Percentiles rank a stretch among this genome's conserved stretches.
Conservation (phyloP, 192 early-diverging fungal genomes). For the Backusella tarrabulga region DNA sequence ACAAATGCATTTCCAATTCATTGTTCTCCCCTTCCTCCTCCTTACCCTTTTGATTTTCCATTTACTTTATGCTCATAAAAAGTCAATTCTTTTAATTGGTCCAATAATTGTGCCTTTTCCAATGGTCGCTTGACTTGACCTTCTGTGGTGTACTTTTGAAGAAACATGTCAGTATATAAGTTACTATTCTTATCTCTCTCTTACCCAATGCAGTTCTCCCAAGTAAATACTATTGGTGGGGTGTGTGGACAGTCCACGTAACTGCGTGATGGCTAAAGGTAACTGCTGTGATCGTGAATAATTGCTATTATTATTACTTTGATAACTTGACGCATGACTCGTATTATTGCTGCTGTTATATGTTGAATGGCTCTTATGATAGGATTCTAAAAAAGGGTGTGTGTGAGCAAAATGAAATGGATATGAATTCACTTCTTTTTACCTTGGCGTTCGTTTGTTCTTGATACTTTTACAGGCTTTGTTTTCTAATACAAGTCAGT, state of each 20-base stretch:
- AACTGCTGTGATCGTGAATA: constrained; percentile 13
- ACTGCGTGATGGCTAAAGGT: constrained; percentile 16
- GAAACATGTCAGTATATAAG: neutral
- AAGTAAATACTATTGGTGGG: constrained; percentile 44
- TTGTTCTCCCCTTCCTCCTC: no score
- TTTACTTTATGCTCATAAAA: constrained; percentile 66
- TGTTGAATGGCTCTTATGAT: neutral
- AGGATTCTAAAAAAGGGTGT: neutral
- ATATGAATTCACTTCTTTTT: neutral
- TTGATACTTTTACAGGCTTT: neutral
- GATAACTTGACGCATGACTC: neutral
- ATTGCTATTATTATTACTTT: neutral
- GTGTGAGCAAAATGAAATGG: neutral
- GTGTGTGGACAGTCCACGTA: constrained; percentile 24
- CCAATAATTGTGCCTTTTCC: constrained; percentile 46
- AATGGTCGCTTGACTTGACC: constrained; percentile 46
- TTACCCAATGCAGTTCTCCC: constrained; percentile 48
- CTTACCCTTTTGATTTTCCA: constrained; percentile 60
- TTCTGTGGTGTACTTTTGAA: constrained; percentile 55
- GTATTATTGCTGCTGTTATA: neutral
- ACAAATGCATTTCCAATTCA: no score
- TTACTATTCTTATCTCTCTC: neutral
- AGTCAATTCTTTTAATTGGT: constrained; percentile 50
- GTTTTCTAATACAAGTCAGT: neutral
- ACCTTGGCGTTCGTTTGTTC: neutral